A percentile compares a stretch with the other conserved stretches of the same genome.
Evolutionary conservation across 1,284 basidiomycete species (phyloP).

Genomic region (Phellinidium pouzarii): DNA sequence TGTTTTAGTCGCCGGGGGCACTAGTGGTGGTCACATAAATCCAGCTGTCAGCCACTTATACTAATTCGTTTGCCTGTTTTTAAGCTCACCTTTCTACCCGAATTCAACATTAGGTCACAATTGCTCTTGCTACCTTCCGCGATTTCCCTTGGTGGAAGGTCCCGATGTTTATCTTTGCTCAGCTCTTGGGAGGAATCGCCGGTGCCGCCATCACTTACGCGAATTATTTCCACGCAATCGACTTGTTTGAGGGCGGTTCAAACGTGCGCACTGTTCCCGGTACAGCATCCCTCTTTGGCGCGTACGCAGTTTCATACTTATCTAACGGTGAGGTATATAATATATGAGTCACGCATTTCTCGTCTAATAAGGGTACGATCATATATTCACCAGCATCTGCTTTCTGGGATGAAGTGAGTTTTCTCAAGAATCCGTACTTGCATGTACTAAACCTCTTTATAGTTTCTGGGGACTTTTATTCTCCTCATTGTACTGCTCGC

Average conservation of each 20-base stretch:
- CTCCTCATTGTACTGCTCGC: constrained; percentile 43
- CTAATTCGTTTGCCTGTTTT: constrained; percentile 20
- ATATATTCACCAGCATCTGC: constrained; percentile 9
- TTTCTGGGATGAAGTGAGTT: constrained; percentile 15
- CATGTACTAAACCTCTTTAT: neutral
- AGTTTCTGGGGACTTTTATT: constrained; percentile 54
- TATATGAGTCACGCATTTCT: neutral
- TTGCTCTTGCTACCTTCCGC: constrained; percentile 62
- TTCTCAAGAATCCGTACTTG: neutral
- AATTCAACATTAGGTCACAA: constrained; percentile 63
- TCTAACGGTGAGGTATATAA: neutral
- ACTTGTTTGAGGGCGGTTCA: constrained; percentile 57
- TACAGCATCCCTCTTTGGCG: constrained; percentile 68
- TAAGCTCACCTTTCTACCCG: neutral
- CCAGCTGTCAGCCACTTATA: constrained; percentile 46
- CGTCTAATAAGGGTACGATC: neutral
- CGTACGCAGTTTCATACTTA: constrained; percentile 42
- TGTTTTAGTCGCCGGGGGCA: constrained; percentile 58
- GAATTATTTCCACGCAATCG: constrained; percentile 73
- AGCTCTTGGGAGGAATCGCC: constrained; percentile 62
- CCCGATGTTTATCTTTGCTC: constrained; percentile 62
- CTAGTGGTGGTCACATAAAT: constrained; percentile 75
- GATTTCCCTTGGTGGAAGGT: constrained; percentile 78
- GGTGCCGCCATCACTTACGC: constrained; percentile 67
- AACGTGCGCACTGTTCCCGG: constrained; percentile 52